Base-by-base conservation (phyloP, 495 filamentous ascomycete genomes). In the Aspergillus haitiensis region DNA sequence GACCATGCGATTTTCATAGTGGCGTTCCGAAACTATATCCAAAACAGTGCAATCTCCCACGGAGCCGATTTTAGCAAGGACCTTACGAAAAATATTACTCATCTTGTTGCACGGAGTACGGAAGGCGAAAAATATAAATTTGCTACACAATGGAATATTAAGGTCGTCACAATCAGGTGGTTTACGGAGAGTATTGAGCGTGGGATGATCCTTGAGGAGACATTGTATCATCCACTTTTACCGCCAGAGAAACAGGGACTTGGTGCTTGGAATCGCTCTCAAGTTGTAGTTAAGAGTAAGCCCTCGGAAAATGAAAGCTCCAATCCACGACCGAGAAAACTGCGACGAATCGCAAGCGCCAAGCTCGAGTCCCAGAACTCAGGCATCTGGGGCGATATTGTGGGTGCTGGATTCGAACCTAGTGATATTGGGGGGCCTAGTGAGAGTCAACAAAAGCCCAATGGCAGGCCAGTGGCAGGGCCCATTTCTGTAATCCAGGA, bases 161-260 rank as follows among this genome's bases (percentile, higher is more conserved):
- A 82, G 21, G 84, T 91, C 34, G 90, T 98, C 31, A 83, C 86
- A 4, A 67, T 86, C 36, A 88, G 96, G 70, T 98, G 94, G 94
- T 80, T 98, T 47, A 74, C 83, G 31, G 86, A 98, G 59, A 93
- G 92, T 67, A 63, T 94, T 55, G 86, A 90, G 64, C 85, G 94
- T 55, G 95, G 94, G n/a, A 93, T 98, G 91, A 87, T 89, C 3
- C 78, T 98, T 21, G 88, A 97, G 34, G 95, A 97, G 67, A 78
- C 78, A 10, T 82, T 83, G 58, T 98, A 96, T 70, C 85, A 94
- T 68, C 92, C 90, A 2, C 71, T 76, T 35, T 59, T 92, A 10
- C 84, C 91, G 7, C 48, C 62, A 10, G 85, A 88, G 61, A 77
- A 91, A 66, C 85, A 91, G 65, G 94, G 94, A 0, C 75, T 77